A percentile compares a stretch with the other conserved stretches of the same genome.
Conservation (phyloP, 257 asterid species). For the Parsonsia alboflavescens region DNA sequence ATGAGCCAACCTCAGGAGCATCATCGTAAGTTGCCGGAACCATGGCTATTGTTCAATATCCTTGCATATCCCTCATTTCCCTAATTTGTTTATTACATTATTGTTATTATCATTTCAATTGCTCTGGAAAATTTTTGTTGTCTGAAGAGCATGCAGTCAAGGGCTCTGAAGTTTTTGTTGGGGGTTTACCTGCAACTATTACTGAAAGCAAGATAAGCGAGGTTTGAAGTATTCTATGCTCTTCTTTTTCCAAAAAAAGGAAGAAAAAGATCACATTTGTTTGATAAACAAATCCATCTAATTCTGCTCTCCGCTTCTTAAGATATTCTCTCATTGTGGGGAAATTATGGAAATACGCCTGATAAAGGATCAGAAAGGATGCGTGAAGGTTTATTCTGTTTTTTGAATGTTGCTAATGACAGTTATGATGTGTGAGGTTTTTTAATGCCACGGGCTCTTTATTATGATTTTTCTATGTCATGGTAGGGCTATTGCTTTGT, state of each 20-base stretch:
- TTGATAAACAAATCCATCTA: conserved; percentile 9
- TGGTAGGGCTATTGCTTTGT: conserved; percentile 90
- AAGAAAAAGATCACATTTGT: background rate
- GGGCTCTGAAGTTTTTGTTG: conserved; percentile 82
- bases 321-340: conserved; percentile 76
- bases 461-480: conserved; percentile 11
- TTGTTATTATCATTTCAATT: background rate
- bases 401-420: background rate
- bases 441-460: conserved; percentile 3
- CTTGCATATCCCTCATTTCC: background rate
- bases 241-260: background rate
- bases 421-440: background rate
- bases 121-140: background rate
- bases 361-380: conserved; percentile 61
- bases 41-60: no score
- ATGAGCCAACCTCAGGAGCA: conserved; percentile 7
- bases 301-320: conserved; percentile 22
- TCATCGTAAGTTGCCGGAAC: conserved; percentile 4
- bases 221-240: conserved; percentile 33
- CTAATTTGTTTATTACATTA: background rate
- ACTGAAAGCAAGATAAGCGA: conserved; percentile 55
- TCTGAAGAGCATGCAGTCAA: conserved; percentile 24
- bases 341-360: conserved; percentile 66
- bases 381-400: conserved; percentile 48
- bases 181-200: conserved; percentile 61